phyloP scores from a whole-genome alignment of 208 protist species.

The Spongospora subterranea region DNA sequence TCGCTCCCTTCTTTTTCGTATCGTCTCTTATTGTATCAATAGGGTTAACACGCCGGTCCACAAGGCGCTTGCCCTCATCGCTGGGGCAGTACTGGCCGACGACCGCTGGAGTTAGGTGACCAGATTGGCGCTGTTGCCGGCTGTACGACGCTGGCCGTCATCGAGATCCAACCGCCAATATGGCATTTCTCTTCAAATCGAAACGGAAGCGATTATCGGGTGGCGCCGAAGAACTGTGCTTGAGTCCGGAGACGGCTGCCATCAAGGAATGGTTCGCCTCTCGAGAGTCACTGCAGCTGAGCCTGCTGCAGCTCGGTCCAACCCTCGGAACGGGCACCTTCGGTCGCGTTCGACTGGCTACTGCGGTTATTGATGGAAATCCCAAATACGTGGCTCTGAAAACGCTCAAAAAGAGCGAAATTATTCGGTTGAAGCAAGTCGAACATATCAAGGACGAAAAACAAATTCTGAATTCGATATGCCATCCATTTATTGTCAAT shows the following conservation, averaged over 20 bases:
- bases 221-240: background rate
- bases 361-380: slow-evolving; percentile 50
- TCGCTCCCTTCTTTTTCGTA: too few species aligned
- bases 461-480: slow-evolving; percentile 66
- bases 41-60: too few species aligned
- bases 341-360: slow-evolving; percentile 60
- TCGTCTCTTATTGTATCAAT: too few species aligned
- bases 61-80: too few species aligned
- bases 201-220: background rate
- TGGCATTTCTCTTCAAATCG: slow-evolving; percentile 26
- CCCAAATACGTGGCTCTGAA: slow-evolving; percentile 71
- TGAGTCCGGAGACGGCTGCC: background rate
- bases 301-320: slow-evolving; percentile 43
- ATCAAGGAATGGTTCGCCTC: background rate
- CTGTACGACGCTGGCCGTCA: too few species aligned
- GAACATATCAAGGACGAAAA: slow-evolving; percentile 72
- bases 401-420: slow-evolving; percentile 72
- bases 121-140: too few species aligned
- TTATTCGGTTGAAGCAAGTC: slow-evolving; percentile 70
- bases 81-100: too few species aligned
- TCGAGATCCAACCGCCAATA: too few species aligned
- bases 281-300: background rate
- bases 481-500: slow-evolving; percentile 75
- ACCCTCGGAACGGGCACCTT: slow-evolving; percentile 65
- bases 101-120: too few species aligned